Evolutionary conservation across 257 asterid species (phyloP).

Genomic region (Verbascum thapsus): DNA sequence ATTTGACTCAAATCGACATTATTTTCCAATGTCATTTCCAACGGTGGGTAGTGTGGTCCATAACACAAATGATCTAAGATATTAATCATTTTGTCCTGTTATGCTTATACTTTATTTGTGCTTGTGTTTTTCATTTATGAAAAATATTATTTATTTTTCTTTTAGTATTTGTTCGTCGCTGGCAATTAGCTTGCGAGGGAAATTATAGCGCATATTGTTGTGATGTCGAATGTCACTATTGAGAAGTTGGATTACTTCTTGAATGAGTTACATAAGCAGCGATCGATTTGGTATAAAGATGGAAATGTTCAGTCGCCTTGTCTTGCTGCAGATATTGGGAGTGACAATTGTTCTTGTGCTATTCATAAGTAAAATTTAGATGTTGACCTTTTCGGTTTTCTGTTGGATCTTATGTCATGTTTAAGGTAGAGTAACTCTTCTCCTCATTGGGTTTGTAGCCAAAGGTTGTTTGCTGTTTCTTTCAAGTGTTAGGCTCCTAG

Average conservation of each 20-base stretch:
- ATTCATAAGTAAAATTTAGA: constrained; percentile 43
- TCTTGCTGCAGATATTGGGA: constrained; percentile 79
- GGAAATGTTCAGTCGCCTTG: constrained; percentile 65
- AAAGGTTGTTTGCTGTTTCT: not conserved
- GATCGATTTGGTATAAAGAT: constrained; percentile 68
- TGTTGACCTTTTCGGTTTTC: constrained; percentile 15
- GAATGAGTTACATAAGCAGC: constrained; percentile 59
- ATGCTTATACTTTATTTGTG: too few species aligned
- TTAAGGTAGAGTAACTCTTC: constrained; percentile 18
- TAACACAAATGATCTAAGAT: too few species aligned
- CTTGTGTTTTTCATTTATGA: too few species aligned
- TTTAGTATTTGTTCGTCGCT: constrained; percentile 84
- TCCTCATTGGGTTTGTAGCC: constrained; percentile 17
- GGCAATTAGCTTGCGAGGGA: constrained; percentile 98
- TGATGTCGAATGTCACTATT: constrained; percentile 78
- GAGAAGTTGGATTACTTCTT: constrained; percentile 80
- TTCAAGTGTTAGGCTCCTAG: constrained; percentile 15
- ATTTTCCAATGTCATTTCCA: too few species aligned
- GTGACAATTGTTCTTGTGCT: constrained; percentile 52
- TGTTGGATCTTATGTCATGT: not conserved
- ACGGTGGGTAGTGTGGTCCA: too few species aligned
- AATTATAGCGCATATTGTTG: constrained; percentile 87
- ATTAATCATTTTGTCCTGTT: too few species aligned
- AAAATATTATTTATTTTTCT: too few species aligned
- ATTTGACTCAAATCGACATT: too few species aligned